Evolutionary conservation across 345 rosid species (phyloP).

Genomic region (Eutrema yunnanense): DNA sequence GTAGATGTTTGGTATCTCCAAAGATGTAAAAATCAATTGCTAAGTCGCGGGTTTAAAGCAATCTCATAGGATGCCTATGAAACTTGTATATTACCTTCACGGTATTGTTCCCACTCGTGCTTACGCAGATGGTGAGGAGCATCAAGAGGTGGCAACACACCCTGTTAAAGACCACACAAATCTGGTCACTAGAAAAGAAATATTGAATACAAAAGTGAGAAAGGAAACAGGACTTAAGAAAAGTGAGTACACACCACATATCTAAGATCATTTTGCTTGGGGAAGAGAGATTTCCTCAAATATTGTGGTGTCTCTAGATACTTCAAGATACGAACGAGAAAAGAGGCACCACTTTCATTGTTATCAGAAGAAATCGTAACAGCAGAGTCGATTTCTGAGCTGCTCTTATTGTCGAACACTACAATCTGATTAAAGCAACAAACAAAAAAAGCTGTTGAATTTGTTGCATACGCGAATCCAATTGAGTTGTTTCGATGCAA

Average conservation of each 20-base stretch:
- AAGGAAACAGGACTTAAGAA: neutral
- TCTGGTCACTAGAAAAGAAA: neutral
- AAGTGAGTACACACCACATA: constrained; percentile 57
- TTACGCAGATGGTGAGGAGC: constrained; percentile 96
- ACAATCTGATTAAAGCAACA: constrained; percentile 47
- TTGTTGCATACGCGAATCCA: neutral
- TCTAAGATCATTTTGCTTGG: constrained; percentile 68
- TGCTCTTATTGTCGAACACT: constrained; percentile 65
- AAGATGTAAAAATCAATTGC: neutral
- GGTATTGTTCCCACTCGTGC: constrained; percentile 87
- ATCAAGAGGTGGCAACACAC: constrained; percentile 94
- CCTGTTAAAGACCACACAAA: constrained; percentile 35
- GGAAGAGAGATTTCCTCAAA: constrained; percentile 76
- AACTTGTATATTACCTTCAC: constrained; percentile 55
- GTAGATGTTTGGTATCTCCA: neutral
- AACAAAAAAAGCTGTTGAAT: neutral
- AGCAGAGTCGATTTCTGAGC: constrained; percentile 27
- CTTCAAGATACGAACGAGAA: constrained; percentile 71
- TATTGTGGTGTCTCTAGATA: constrained; percentile 95
- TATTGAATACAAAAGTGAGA: neutral
- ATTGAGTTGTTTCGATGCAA: neutral
- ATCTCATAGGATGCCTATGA: neutral
- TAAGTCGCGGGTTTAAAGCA: neutral
- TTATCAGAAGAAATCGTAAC: constrained; percentile 33
- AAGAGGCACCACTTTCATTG: constrained; percentile 67